Evolutionary conservation across 805 yeast genomes (phyloP).

Genomic region (Starmera pachycereana): DNA sequence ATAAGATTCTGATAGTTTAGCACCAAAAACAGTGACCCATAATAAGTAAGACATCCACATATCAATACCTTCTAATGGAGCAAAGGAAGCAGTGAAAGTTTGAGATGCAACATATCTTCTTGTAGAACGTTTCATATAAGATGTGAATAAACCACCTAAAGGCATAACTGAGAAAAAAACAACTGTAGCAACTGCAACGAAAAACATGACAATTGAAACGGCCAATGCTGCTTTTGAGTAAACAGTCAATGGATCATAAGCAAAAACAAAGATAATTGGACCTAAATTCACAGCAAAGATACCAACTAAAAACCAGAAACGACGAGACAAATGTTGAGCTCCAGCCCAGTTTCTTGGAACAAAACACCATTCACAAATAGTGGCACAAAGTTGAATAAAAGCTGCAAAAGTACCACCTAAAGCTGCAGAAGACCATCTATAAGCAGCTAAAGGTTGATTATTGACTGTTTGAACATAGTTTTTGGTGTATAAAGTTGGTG

Average conservation of each 20-base stretch:
- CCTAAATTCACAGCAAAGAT: constrained; percentile 68
- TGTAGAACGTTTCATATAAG: constrained; percentile 77
- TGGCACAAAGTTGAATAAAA: constrained; percentile 74
- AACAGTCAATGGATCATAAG: constrained; percentile 59
- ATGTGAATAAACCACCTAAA: constrained; percentile 89
- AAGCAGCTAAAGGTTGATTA: constrained; percentile 82
- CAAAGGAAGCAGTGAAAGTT: constrained; percentile 89
- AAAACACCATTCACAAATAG: constrained; percentile 86
- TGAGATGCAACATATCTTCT: constrained; percentile 89
- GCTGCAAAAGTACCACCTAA: constrained; percentile 87
- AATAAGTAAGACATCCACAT: constrained; percentile 93
- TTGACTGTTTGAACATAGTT: constrained; percentile 75
- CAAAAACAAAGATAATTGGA: constrained; percentile 79
- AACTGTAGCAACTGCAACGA: constrained; percentile 76
- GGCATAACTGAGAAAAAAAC: constrained; percentile 92
- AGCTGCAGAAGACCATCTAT: constrained; percentile 88
- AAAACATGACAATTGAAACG: constrained; percentile 80
- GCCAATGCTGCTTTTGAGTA: constrained; percentile 64
- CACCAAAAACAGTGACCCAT: constrained; percentile 84
- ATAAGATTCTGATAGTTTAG: constrained; percentile 86
- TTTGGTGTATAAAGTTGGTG: constrained; percentile 84
- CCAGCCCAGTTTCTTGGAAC: constrained; percentile 99
- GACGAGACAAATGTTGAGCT: constrained; percentile 90
- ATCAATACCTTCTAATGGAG: constrained; percentile 74
- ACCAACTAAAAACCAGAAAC: constrained; percentile 63